These are phyloP conservation scores for Nevesoporus exiguus DNA, from an alignment of 768 basidiomycete species.

Conservation along the genomic window DNA sequence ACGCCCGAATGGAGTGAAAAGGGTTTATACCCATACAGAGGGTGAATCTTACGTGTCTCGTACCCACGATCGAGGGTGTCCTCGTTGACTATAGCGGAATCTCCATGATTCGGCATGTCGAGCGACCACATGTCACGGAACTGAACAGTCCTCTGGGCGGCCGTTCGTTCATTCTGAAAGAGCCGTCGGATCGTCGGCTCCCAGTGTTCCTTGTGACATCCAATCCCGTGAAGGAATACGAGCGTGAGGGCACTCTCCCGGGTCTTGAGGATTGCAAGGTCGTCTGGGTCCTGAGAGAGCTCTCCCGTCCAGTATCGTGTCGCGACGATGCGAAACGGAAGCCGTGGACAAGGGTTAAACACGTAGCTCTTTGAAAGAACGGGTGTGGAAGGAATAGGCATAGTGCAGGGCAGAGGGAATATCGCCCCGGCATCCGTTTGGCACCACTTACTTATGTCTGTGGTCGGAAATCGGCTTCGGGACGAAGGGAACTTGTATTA, in stretches of 20 bases:
- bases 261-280: neutral
- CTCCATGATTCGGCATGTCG: conserved; percentile 10
- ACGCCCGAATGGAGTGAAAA: neutral
- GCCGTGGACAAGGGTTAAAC: neutral
- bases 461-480: too few relatives aligned
- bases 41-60: neutral
- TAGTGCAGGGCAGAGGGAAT: neutral
- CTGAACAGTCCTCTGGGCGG: neutral
- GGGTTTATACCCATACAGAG: neutral
- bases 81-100: conserved; percentile 12
- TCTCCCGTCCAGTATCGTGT: conserved; percentile 5
- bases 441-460: too few relatives aligned
- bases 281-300: neutral
- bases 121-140: conserved; percentile 12
- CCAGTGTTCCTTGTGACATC: conserved; percentile 10
- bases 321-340: neutral
- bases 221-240: neutral
- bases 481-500: too few relatives aligned
- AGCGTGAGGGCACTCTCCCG: neutral
- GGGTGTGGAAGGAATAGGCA: neutral
- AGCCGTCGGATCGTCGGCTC: conserved; percentile 2
- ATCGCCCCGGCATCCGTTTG: too few relatives aligned
- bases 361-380: neutral
- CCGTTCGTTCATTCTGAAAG: neutral
- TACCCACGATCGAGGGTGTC: neutral